Evolutionary conservation across 768 basidiomycete genomes (phyloP).

Genomic region (Pleurotus tuber-regium): DNA sequence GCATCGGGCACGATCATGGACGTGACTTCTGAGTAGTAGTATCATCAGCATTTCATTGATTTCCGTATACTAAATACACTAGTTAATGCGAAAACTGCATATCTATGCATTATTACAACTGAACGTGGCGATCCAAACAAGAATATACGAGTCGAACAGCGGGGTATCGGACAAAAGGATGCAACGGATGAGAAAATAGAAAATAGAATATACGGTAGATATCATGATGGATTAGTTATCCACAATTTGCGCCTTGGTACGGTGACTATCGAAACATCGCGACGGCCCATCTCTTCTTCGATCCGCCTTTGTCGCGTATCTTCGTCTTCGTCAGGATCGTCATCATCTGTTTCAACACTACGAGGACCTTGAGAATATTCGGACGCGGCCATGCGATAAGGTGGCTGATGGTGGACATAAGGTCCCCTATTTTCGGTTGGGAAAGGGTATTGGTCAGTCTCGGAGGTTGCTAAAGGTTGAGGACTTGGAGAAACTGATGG

Average conservation of each 20-base stretch:
- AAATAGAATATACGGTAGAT: constrained; percentile 12
- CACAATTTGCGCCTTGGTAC: constrained; percentile 72
- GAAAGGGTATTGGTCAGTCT: constrained; percentile 38
- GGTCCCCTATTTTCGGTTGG: constrained; percentile 49
- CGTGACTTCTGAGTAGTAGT: background rate
- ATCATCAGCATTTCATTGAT: background rate
- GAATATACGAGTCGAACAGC: background rate
- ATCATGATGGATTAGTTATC: constrained; percentile 66
- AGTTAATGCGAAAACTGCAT: constrained; percentile 10
- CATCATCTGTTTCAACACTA: constrained; percentile 54
- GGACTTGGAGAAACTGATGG: constrained; percentile 32
- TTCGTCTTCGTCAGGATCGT: constrained; percentile 74
- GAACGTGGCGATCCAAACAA: constrained; percentile 3
- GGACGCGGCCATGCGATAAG: constrained; percentile 43
- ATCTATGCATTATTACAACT: constrained; percentile 6
- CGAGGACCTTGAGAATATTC: constrained; percentile 37
- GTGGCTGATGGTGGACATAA: constrained; percentile 69
- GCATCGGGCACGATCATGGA: background rate
- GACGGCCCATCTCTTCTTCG: constrained; percentile 78
- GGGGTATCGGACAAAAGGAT: constrained; percentile 6
- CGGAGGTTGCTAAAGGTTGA: constrained; percentile 39
- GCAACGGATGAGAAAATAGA: background rate
- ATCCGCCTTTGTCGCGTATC: constrained; percentile 70
- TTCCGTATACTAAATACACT: constrained; percentile 9
- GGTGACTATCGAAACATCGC: constrained; percentile 82